Evolutionary conservation across 2,329 filamentous ascomycete genomes (phyloP).

Genomic region (Xylariomycetidae sp.): DNA sequence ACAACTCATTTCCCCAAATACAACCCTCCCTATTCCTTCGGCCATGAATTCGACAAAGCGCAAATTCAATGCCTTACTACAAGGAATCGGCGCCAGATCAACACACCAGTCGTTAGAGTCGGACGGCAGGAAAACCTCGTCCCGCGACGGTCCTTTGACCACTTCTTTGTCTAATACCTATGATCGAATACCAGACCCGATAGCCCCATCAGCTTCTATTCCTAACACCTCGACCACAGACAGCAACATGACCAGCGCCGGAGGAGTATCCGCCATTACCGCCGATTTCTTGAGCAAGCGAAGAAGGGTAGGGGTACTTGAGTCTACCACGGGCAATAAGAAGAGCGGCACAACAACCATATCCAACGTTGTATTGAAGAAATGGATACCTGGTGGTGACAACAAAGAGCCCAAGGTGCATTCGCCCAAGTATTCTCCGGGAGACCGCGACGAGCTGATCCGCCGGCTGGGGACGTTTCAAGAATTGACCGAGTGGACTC

Average conservation of each 20-base stretch:
- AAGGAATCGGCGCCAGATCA: slow-evolving; percentile 53
- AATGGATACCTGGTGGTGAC: slow-evolving; percentile 29
- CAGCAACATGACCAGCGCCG: slow-evolving; percentile 6
- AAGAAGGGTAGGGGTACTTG: slow-evolving; percentile 43
- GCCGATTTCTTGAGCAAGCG: slow-evolving; percentile 47
- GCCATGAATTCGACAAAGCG: slow-evolving; percentile 76
- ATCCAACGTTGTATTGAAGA: slow-evolving; percentile 38
- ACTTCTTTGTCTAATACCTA: slow-evolving; percentile 6
- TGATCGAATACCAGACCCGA: too few species aligned
- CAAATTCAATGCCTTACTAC: slow-evolving; percentile 74
- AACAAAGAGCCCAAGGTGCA: slow-evolving; percentile 24
- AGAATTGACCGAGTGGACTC: slow-evolving; percentile 88
- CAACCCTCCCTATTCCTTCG: too few species aligned
- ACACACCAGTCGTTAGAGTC: slow-evolving; percentile 34
- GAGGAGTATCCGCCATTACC: slow-evolving; percentile 11
- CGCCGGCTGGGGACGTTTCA: slow-evolving; percentile 81
- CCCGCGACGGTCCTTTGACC: slow-evolving; percentile 20
- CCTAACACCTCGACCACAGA: slow-evolving; percentile 29
- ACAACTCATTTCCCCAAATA: too few species aligned
- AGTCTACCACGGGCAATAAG: slow-evolving; percentile 32
- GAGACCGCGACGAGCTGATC: slow-evolving; percentile 78
- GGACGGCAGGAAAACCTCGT: slow-evolving; percentile 32
- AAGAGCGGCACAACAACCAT: slow-evolving; percentile 28
- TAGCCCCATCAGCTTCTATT: not conserved
- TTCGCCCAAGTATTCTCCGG: slow-evolving; percentile 73